A percentile compares a stretch with the other conserved stretches of the same genome.
phyloP scores from a whole-genome alignment of 768 basidiomycete genomes.

The Amanita brunnescens region DNA sequence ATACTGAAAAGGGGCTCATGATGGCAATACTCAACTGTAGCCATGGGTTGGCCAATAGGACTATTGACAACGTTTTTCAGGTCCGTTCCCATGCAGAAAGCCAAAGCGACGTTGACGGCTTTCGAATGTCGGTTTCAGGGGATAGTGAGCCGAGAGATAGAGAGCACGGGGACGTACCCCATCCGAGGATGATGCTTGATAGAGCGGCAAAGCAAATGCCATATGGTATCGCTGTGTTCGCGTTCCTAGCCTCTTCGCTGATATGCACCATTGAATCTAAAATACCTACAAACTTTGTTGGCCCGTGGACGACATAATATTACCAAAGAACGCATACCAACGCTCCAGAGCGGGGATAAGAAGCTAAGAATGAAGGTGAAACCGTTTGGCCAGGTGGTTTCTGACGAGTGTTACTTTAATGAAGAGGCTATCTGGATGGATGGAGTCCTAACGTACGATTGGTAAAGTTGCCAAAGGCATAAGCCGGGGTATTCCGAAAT shows the following conservation, averaged over 20 bases:
- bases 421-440: neutral
- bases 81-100: constrained; percentile 54
- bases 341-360: constrained; percentile 34
- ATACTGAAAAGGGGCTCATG: too few species aligned
- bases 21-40: constrained; percentile 17
- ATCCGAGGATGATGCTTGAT: constrained; percentile 49
- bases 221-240: constrained; percentile 58
- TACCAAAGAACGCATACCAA: constrained; percentile 22
- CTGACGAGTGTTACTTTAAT: constrained; percentile 17
- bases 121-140: neutral
- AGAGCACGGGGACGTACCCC: constrained; percentile 40
- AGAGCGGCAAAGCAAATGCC: constrained; percentile 52
- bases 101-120: constrained; percentile 54
- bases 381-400: constrained; percentile 48
- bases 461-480: constrained; percentile 53
- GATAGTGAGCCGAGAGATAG: neutral
- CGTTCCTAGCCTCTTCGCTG: constrained; percentile 65
- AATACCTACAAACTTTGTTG: constrained; percentile 18
- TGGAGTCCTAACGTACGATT: constrained; percentile 33
- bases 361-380: constrained; percentile 45
- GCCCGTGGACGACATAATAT: neutral
- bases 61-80: constrained; percentile 32
- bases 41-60: constrained; percentile 43
- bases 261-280: constrained; percentile 58
- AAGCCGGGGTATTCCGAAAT: constrained; percentile 50